Evolutionary conservation across 1,139 yeast genomes (phyloP).

Genomic region (Pichia kudriavzevii): DNA sequence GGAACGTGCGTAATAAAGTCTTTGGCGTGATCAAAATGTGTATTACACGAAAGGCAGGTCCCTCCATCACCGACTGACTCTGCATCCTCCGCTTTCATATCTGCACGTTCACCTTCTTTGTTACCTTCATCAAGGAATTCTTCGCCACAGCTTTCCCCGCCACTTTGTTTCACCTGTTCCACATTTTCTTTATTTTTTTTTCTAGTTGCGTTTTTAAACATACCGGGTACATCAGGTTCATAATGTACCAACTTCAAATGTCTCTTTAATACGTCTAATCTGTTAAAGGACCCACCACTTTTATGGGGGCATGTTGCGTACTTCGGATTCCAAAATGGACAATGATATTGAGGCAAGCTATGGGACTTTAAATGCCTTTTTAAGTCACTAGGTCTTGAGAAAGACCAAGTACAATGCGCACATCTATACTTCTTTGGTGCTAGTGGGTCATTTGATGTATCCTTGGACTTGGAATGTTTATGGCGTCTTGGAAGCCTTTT

Average conservation of each 20-base stretch:
- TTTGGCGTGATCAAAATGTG: slow-evolving; percentile 43
- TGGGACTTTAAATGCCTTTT: slow-evolving; percentile 61
- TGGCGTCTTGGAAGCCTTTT: slow-evolving; percentile 1
- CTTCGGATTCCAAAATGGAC: slow-evolving; percentile 64
- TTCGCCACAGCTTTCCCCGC: slow-evolving; percentile 17
- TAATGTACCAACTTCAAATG: slow-evolving; percentile 62
- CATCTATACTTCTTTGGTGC: slow-evolving; percentile 43
- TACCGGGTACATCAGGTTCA: slow-evolving; percentile 34
- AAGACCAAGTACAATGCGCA: slow-evolving; percentile 58
- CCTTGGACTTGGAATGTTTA: slow-evolving; percentile 2
- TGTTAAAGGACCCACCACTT: slow-evolving; percentile 63
- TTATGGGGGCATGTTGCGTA: slow-evolving; percentile 55
- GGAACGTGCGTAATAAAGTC: slow-evolving; percentile 60
- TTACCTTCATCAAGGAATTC: slow-evolving; percentile 12
- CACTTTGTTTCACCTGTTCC: slow-evolving; percentile 14
- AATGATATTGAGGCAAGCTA: slow-evolving; percentile 53
- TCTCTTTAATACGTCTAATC: slow-evolving; percentile 63
- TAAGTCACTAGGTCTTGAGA: slow-evolving; percentile 58
- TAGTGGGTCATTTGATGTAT: slow-evolving; percentile 18
- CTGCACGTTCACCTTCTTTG: slow-evolving; percentile 10
- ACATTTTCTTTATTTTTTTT: slow-evolving; percentile 24
- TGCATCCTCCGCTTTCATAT: too few relatives aligned
- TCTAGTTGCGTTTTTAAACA: slow-evolving; percentile 10
- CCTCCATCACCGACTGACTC: slow-evolving; percentile 26
- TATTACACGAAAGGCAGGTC: slow-evolving; percentile 23